Evolutionary conservation across 352 stramenopile genomes (phyloP), one percentile per base, ranked within the genome.

Genomic region (Globisporangium megalacanthum): DNA sequence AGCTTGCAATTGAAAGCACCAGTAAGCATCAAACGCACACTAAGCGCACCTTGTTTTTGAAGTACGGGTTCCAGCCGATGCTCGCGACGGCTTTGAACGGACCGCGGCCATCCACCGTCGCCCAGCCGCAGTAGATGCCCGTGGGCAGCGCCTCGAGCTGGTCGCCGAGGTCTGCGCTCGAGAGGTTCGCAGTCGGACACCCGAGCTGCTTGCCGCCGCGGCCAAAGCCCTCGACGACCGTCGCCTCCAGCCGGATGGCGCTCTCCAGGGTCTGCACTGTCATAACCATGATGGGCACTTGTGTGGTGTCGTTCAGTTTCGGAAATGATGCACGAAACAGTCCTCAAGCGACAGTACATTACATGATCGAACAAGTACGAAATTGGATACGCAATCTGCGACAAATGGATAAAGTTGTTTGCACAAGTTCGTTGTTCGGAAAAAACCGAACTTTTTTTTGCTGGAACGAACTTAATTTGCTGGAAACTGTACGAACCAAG

Each of bases 71-170:
- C 87, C 86, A 98, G 13, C 96, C 96, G 41, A 99, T 96, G 79
- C 97, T 99, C n/a, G 95, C 96, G 22, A 98, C 96, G 19, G 94
- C 94, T 72, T 98, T 98, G 76, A 92, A 96, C 45, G 79, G 76
- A 0, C 78, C 85, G 11, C 80, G 59, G 55, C 73, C 75, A 68
- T 97, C 87, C 17, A 98, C 78, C 0, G 78, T 83, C 31, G 92
- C 94, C 92, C 92, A 98, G 41, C 91, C 91, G 70, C 92, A 93
- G 73, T 98, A 98, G 51, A 98, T 96, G 22, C 95, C 94, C n/a
- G 88, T 90, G 11, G 72, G 64, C 25, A 96, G 70, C 61, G 79
- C 58, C 49, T 97, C 83, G 17, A 96, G 68, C 54, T 75, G 66
- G 9, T 90, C 65, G 31, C 87, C 89, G 17, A 99, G 65, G 54